Base-by-base conservation (phyloP, 139 green algal species). In the Medakamo hakoo region DNA sequence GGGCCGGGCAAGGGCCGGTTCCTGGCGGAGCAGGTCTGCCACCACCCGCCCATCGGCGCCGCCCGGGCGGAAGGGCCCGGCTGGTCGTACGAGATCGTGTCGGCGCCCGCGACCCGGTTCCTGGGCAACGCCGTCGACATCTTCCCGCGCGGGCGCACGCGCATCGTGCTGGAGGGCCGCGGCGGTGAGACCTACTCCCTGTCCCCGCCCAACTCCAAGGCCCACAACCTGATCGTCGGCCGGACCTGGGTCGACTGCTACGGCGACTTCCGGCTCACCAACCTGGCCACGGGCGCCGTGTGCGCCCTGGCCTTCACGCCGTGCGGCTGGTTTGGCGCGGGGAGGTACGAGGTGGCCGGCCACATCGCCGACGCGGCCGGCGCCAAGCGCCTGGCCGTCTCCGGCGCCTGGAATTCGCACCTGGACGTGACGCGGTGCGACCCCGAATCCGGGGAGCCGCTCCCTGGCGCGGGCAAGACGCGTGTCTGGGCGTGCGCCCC, bases 121-220 rank as follows among this genome's bases (percentile, higher is more conserved):
- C 78, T 96, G 62, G 92, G 92, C 63, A 98, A 98, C 81, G 88
- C 73, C 9, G 76, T 97, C 27, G 92, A 98, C 64, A 83, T 98
- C 48, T 96, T 84, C 74, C 88, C 88, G 18, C 74, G 87, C 24
- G 86, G 86, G 27, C 85, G 92, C 68, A 93, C 85, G 0, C 75
- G 90, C 58, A 93, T 98, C 65, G 80, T 65, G 57, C 74, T 98
- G 57, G 80, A 82, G 49, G 63, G 55, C 32, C 86, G 68, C 0
- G 80, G 77, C 19, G n/a, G n/a, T n/a, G 89, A 98, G 73, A 66
- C 83, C 32, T 94, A 87, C 73, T 85, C 78, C 49, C 75, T 96
- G 68, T 78, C 94, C n/a, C 71, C 71, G 1, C 80, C 79, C 55
- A 85, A 81, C 65, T 82, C 78, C 65, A 94, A 91, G 76, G 88